phyloP scores from a whole-genome alignment of 768 basidiomycete genomes.

The Boletus sp. region DNA sequence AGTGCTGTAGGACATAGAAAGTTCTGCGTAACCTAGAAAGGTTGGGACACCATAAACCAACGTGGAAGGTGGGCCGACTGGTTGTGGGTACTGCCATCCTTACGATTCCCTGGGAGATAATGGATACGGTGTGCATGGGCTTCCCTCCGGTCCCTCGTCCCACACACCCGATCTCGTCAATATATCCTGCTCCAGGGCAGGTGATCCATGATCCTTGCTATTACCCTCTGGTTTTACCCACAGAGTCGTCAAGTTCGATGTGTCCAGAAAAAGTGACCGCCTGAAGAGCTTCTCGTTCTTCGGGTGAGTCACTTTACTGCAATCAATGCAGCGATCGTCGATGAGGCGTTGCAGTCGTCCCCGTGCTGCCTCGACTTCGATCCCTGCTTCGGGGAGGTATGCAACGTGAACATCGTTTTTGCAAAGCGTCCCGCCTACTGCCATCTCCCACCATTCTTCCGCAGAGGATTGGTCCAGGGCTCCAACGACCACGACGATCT shows the following conservation, averaged over 20 bases:
- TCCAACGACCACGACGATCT: slow-evolving; percentile 23
- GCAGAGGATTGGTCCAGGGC: slow-evolving; percentile 12
- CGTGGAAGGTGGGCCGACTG: not conserved
- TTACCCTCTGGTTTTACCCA: slow-evolving; percentile 11
- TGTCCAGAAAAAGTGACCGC: slow-evolving; percentile 12
- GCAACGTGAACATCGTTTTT: slow-evolving; percentile 11
- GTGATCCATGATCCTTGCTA: not conserved
- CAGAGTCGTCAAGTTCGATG: slow-evolving; percentile 2
- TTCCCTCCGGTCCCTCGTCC: not conserved
- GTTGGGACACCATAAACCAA: not conserved
- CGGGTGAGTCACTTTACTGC: slow-evolving; percentile 3
- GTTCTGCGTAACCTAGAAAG: not conserved
- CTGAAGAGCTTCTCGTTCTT: slow-evolving; percentile 15
- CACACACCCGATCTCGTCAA: slow-evolving; percentile 23
- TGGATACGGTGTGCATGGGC: not conserved
- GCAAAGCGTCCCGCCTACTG: not conserved
- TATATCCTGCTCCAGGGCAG: slow-evolving; percentile 9
- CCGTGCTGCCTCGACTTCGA: not conserved
- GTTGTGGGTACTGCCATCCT: not conserved
- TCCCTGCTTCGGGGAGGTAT: slow-evolving; percentile 2
- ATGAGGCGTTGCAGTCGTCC: slow-evolving; percentile 15
- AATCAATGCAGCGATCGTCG: slow-evolving; percentile 21
- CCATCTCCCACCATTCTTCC: slow-evolving; percentile 21
- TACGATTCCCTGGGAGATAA: not conserved
- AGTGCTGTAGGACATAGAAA: not conserved